Evolutionary conservation across 371 early-diverging fungal genomes (phyloP), one percentile per base, ranked within the genome.

Genomic region (Apophysomyces elegans): DNA sequence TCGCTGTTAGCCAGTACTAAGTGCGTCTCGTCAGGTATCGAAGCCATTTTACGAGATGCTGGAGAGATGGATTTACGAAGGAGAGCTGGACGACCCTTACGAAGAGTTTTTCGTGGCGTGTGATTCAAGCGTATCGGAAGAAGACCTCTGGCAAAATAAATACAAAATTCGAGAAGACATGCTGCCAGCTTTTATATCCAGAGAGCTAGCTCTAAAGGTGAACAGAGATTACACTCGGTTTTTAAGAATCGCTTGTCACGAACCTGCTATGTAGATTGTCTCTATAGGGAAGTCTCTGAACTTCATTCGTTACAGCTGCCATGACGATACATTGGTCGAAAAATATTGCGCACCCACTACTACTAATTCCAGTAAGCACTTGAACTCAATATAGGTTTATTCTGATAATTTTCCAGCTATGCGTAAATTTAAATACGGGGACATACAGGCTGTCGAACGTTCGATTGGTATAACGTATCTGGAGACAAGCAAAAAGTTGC

Each of bases 261-360:
- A 77, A 26, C 36, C 62, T 2, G n/a, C 13, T 26, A 11, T 26
- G 77, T 58, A 90, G 91, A 95, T 96, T 39, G 93, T 90, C 63
- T 84, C 92, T 41, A 93, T 96, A 64, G 99, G 99, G 7, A 97
- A 97, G 71, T 93, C 95, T 7, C 79, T 98, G 44, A 95, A 96
- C 68, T 98, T 98, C 69, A 85, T 98, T 67, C 86, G 96, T 13
- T 88, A 89, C 69, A 90, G 88, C 50, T 96, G 97, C 74, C 84
- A 87, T 61, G 94, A 95, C 59, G 84, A 74, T 60, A 62, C 73
- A 7, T 58, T 78, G 9, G 71, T 72, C 14, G 75, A 72, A 54
- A 69, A 66, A 50, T 69, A 74, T 16, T 59, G 59, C 46, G 43
- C 62, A 12, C 56, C 65, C 8, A 54, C 36, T 21, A 47, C 47